Base-by-base conservation (phyloP, 208 protist genomes). In the Angomonas desouzai region DNA sequence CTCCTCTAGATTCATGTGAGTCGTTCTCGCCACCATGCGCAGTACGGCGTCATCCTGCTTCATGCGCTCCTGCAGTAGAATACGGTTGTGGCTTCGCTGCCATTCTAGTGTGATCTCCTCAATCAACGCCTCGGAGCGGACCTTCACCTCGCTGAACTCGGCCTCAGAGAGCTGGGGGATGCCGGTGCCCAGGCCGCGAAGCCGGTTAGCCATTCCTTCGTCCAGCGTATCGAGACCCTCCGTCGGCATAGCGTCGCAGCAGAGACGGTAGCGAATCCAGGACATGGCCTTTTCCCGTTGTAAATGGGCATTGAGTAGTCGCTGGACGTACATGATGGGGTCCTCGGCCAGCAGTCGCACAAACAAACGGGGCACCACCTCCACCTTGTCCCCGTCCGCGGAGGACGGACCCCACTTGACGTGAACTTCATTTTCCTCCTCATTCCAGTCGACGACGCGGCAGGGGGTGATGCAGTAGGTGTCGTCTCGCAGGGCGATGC, bases 191-290 rank as follows among this genome's bases (percentile, higher is more conserved):
- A 96, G 76, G 20, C 80, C 49, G 9, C 72, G 71, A 53, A 97
- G 74, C 2, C 89, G 86, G 63, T 72, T 74, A 0, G 74, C 65
- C 48, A 95, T 62, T 11, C 71, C 74, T 28, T 45, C 69, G 58
- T 95, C 85, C 29, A 94, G 74, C 4, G 76, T 74, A 27, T 69
- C 62, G 6, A 97, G 49, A 1, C 83, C 87, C 23, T 86, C 85
- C 30, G 86, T 79, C n/a, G 89, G 88, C 92, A 97, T 97, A 33
- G 90, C 83, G 60, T 97, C 90, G 62, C 89, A 96, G 85, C 87
- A 96, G 11, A 97, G 81, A 34, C 87, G 86, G 73, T 97, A 97
- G 16, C 87, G 65, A 51, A 97, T 89, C 89, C 89, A 97, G 48
- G 85, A 72, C 64, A 79, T 93, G 20, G 87, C 85, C 82, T 94